Base-by-base conservation (phyloP, 2,329 filamentous ascomycete genomes). In the Stemphylium vesicarium region DNA sequence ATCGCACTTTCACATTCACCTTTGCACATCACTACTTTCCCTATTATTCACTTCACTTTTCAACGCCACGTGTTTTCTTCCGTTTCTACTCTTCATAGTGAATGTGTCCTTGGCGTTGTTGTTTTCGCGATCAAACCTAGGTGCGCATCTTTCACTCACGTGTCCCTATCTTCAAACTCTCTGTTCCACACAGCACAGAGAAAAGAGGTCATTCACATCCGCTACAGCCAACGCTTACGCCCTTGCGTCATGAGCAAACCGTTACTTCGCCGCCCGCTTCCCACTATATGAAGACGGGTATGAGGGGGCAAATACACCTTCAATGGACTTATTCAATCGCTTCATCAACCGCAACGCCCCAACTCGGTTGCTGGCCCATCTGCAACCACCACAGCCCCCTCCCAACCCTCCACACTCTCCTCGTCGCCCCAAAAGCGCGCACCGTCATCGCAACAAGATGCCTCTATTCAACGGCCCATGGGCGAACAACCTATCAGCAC, bases 381-480 rank as follows among this genome's bases (percentile, higher is more conserved):
- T 10, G 2, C 16, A 10, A 20, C 50, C 3, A 41, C 16, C 13
- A 38, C 22, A 22, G 10, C 36, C 32, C 33, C 37, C 26, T 13
- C 50, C n/a, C 10, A 45, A n/a, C 4, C 41, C 20, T 18, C 12
- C 18, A 12, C 38, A 31, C 40, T 31, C 41, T 24, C 9, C 18
- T 31, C 41, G 38, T 32, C 52, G 36, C 38, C 60, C 40, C 44
- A 64, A 59, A 45, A 50, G 50, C 4, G 35, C 24, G 13, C 37
- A 24, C 31, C 49, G 32, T 10, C 53, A 33, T 26, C 37, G 6
- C 20, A 11, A 47, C 24, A 59, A 58, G 9, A 64, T 64, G 60
- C 44, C 55, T 1, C 51, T 53, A 7, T 70, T 72, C 55, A 62
- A 44, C 2, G 70, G 71, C 1, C 70, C 71, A 0, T 69, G 65